Conservation (phyloP, 495 filamentous ascomycete species). For the Penicillium canescens region DNA sequence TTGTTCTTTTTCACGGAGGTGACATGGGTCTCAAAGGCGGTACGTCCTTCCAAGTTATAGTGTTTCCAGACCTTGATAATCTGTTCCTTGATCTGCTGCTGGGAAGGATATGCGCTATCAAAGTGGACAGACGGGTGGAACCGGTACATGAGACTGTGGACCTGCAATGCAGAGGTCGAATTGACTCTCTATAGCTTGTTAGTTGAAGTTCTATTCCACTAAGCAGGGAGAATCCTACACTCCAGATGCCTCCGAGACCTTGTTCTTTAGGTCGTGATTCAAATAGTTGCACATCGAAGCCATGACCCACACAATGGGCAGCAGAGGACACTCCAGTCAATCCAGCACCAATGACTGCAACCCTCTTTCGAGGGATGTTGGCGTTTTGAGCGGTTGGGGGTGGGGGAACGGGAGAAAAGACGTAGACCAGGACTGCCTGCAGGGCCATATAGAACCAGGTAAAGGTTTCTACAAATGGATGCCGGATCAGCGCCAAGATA, state of each 20-base stretch:
- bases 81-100: slow-evolving; percentile 69
- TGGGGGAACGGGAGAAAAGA: slow-evolving; percentile 72
- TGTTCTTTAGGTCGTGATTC: slow-evolving; percentile 63
- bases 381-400: slow-evolving; percentile 47
- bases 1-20: slow-evolving; percentile 66
- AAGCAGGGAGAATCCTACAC: slow-evolving; percentile 47
- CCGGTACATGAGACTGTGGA: slow-evolving; percentile 85
- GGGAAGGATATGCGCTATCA: slow-evolving; percentile 71
- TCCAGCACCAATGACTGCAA: slow-evolving; percentile 83
- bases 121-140: slow-evolving; percentile 81
- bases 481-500: slow-evolving; percentile 24
- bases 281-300: slow-evolving; percentile 79
- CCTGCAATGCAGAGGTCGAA: slow-evolving; percentile 78
- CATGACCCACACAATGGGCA: slow-evolving; percentile 83
- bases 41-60: slow-evolving; percentile 70
- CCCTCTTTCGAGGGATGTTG: slow-evolving; percentile 51
- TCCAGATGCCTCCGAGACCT: slow-evolving; percentile 80
- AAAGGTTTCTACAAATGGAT: slow-evolving; percentile 43
- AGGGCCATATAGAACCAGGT: slow-evolving; percentile 64
- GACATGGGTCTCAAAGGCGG: slow-evolving; percentile 69
- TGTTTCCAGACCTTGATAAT: slow-evolving; percentile 72
- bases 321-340: slow-evolving; percentile 81
- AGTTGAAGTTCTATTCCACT: slow-evolving; percentile 1
- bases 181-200: slow-evolving; percentile 63
- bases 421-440: slow-evolving; percentile 63